Evolutionary conservation across 805 yeast genomes (phyloP), one percentile per base, ranked within the genome.

Genomic region (Clavispora santaluciae): DNA sequence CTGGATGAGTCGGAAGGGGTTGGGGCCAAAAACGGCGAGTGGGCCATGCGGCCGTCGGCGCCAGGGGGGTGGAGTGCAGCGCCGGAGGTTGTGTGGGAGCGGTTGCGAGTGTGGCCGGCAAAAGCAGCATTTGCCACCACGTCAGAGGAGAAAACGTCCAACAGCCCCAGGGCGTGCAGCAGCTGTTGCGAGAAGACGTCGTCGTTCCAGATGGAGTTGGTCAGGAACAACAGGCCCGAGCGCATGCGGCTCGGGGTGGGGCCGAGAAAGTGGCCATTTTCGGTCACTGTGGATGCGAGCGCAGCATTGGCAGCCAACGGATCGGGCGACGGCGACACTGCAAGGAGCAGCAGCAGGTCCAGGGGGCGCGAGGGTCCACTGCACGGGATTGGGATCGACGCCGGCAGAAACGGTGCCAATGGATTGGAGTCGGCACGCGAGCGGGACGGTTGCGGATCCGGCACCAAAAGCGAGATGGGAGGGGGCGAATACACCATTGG

Each of bases 181-280:
- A 50, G 45, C 33, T 51, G 42, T 18, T 30, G 39, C 39, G 42
- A 48, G 25, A 48, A 28, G 25, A 55, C 49, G 35, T 72, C 76
- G 50, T 74, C 80, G 46, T 76, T 75, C 86, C 86, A 80, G 40
- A 80, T 79, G 29, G 83, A 76, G 46, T 66, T 60, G 3, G 70
- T 61, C 20, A 70, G 63, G 47, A 75, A 68, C 35, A 79, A 60
- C 1, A 83, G 77, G 4, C 81, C 79, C 1, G 83, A 78, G 40
- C 86, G 69, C 47, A 75, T 60, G 48, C 85, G 61, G 35, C 46
- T 16, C 16, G 29, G 29, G 16, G 29, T 25, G 31, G 20, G 42
- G 22, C 49, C 48, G 12, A 31, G 34, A 7, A 22, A 22, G 7
- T 2, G 16, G 16, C 29, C 29, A 16, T 25, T 25, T 5, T 25